A percentile compares a stretch with the other conserved stretches of the same genome.
Evolutionary conservation across 805 yeast genomes (phyloP).

Genomic region (Cyberlindnera misumaiensis): DNA sequence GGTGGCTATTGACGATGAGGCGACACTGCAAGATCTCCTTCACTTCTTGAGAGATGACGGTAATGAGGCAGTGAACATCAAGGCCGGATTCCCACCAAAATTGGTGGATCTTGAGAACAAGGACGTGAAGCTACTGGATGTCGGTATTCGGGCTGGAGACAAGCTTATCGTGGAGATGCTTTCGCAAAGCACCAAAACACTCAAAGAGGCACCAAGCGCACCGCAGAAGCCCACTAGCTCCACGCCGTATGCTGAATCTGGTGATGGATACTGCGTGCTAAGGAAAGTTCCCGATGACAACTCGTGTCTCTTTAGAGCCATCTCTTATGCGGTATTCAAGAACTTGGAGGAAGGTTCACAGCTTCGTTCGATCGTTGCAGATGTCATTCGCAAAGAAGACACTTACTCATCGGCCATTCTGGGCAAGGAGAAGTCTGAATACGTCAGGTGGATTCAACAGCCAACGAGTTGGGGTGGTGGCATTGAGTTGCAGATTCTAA

Average conservation of each 20-base stretch:
- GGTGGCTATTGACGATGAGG: slow-evolving; percentile 30
- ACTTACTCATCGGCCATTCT: slow-evolving; percentile 46
- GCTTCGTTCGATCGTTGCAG: slow-evolving; percentile 46
- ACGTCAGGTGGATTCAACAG: slow-evolving; percentile 53
- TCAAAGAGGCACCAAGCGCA: slow-evolving; percentile 4
- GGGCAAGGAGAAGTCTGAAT: slow-evolving; percentile 43
- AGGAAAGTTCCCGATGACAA: slow-evolving; percentile 70
- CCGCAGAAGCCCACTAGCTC: not conserved
- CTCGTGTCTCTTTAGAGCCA: slow-evolving; percentile 67
- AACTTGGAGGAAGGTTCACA: slow-evolving; percentile 38
- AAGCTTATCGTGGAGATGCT: slow-evolving; percentile 36
- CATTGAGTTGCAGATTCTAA: slow-evolving; percentile 60
- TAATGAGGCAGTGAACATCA: slow-evolving; percentile 23
- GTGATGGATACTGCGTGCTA: slow-evolving; percentile 34
- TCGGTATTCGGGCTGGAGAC: slow-evolving; percentile 54
- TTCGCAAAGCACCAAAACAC: slow-evolving; percentile 1
- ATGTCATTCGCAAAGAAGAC: slow-evolving; percentile 34
- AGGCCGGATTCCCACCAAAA: slow-evolving; percentile 60
- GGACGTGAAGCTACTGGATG: slow-evolving; percentile 25
- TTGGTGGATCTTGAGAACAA: slow-evolving; percentile 27
- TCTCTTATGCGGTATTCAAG: slow-evolving; percentile 44
- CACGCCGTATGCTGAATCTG: slow-evolving; percentile 7
- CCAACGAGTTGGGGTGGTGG: slow-evolving; percentile 80
- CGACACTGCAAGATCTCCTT: slow-evolving; percentile 29
- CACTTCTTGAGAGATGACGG: slow-evolving; percentile 6